phyloP scores from a whole-genome alignment of 1,284 basidiomycete genomes.

The Malassezia japonica region DNA sequence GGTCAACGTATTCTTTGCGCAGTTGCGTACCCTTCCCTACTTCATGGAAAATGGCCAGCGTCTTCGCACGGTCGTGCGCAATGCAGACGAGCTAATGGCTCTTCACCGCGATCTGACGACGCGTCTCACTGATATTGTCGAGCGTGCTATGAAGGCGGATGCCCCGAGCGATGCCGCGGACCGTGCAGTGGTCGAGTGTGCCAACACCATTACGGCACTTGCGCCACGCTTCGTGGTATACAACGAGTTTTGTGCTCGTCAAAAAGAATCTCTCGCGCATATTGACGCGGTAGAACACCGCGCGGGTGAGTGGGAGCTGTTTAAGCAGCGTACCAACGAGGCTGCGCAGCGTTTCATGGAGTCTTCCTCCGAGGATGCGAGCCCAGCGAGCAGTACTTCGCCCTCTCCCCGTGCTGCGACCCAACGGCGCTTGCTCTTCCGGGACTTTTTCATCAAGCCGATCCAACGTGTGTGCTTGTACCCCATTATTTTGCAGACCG shows the following conservation, averaged over 20 bases:
- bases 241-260: conserved; percentile 40
- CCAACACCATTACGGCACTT: conserved; percentile 26
- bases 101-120: conserved; percentile 33
- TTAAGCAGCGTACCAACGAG: conserved; percentile 35
- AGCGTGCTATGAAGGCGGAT: conserved; percentile 17
- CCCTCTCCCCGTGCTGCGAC: conserved; percentile 11
- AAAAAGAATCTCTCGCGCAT: conserved; percentile 39
- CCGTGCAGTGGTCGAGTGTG: conserved; percentile 24
- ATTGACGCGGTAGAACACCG: conserved; percentile 42
- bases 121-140: background rate
- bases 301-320: conserved; percentile 38
- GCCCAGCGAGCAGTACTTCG: background rate
- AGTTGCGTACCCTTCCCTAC: conserved; percentile 35
- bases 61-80: conserved; percentile 33
- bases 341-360: conserved; percentile 3
- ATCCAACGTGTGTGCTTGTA: conserved; percentile 46
- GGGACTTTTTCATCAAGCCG: conserved; percentile 47
- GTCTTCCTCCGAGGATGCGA: background rate
- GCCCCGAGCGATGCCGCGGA: conserved; percentile 23
- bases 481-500: conserved; percentile 39
- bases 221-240: conserved; percentile 28
- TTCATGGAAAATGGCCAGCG: conserved; percentile 35
- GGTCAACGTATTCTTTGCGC: conserved; percentile 40
- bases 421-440: conserved; percentile 32
- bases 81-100: conserved; percentile 31